phyloP scores from a whole-genome alignment of 805 yeast species.

The Candida ovalis region DNA sequence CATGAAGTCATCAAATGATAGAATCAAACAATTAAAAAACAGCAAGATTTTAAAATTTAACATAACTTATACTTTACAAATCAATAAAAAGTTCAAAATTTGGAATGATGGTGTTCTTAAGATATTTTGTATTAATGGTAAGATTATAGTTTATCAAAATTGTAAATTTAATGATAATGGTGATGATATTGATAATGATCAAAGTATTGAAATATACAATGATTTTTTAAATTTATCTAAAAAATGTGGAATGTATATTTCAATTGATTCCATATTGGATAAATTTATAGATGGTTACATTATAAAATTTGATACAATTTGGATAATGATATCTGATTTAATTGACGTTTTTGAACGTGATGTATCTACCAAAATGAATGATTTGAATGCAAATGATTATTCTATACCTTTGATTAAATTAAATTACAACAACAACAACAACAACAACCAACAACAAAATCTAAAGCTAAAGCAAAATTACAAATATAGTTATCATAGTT shows the following conservation, averaged over 20 bases:
- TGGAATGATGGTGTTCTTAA: no score
- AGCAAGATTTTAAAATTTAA: no score
- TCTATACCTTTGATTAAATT: background rate
- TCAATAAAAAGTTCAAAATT: no score
- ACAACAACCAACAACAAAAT: background rate
- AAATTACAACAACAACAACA: background rate
- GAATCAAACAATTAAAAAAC: no score
- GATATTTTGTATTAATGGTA: no score
- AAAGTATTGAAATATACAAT: constrained; percentile 33
- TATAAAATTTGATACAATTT: constrained; percentile 23
- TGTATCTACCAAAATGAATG: constrained; percentile 22
- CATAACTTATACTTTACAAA: no score
- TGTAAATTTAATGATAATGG: no score
- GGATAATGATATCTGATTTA: constrained; percentile 26
- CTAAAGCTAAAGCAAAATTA: background rate
- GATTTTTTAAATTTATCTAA: constrained; percentile 26
- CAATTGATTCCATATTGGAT: background rate
- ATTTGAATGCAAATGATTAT: background rate
- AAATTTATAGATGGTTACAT: constrained; percentile 15
- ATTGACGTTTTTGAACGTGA: constrained; percentile 37
- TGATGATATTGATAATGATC: constrained; percentile 41
- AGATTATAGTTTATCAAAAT: no score
- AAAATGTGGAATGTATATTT: constrained; percentile 32
- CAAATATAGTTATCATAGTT: no score
- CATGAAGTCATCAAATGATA: no score